Base-by-base conservation (phyloP, 371 early-diverging fungal species). In the Mucor circinelloides region DNA sequence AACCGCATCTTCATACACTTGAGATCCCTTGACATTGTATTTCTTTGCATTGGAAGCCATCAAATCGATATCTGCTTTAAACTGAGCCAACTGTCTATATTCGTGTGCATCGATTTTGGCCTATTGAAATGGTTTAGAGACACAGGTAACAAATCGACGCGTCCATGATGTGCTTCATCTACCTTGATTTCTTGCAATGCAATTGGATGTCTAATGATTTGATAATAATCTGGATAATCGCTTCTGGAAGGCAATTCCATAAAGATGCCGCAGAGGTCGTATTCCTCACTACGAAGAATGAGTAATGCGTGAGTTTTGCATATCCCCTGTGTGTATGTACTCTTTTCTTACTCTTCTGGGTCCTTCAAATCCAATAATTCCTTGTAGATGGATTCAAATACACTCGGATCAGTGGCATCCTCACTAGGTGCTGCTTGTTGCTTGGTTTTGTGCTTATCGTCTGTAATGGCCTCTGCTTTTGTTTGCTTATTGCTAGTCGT, bases 211-310 rank as follows among this genome's bases (percentile, higher is more conserved):
- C 90, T 88, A 66, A 96, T 95, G 56, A 94, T 78, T 38, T 90
- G 83, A 77, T 95, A 97, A 74, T 97, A 97, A 63, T 96, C 96
- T 2, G 97, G 96, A 68, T 96, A 95, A 27, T 89, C 85, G 2
- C 84, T 81, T 67, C 81, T 81, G 10, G 90, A 90, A 5, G 97
- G 96, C 12, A 93, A 83, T 46, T 91, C 88, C 61, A 86, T 58
- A 73, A 96, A 97, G 42, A 90, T 73, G 15, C 89, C 89, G 36
- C 85, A 75, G 2, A 90, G 60, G 38, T 81, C 80, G 17, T 89
- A 89, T 13, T 88, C 93, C 23, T 80, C 79, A 38, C 70, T 71
- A 58, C 15, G 44, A 31, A 31, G 28, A 30, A 19, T 21, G 25
- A 23, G 13, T 42, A 28, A 6, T 21, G 13, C 17, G 8, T 56